A percentile compares a stretch with the other conserved stretches of the same genome.
These are phyloP conservation scores for Penicillium paneum DNA, from an alignment of 2,329 filamentous ascomycete genomes.

Conservation along the genomic window DNA sequence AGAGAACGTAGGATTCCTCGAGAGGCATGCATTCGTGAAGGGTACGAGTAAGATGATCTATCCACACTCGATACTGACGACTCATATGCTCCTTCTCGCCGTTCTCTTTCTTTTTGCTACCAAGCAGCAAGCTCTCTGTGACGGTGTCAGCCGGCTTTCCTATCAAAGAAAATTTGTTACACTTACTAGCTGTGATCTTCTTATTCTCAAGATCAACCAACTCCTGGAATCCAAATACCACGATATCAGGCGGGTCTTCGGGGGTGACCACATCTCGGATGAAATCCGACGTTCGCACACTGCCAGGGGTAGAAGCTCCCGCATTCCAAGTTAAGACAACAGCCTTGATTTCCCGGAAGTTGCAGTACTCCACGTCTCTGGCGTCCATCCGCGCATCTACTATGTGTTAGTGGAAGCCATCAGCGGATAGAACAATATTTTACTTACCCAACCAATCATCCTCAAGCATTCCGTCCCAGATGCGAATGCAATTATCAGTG, in stretches of 20 bases:
- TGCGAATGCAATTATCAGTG: constrained; percentile 75
- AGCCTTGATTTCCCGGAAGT: constrained; percentile 76
- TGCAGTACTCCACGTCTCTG: constrained; percentile 77
- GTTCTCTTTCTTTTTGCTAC: constrained; percentile 76
- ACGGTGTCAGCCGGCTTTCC: constrained; percentile 26
- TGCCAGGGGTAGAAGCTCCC: constrained; percentile 87
- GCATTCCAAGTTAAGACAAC: constrained; percentile 95
- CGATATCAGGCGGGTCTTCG: constrained; percentile 78
- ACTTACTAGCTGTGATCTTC: constrained; percentile 84
- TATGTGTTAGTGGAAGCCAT: constrained; percentile 15
- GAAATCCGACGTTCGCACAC: constrained; percentile 73
- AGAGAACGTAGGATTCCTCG: constrained; percentile 73
- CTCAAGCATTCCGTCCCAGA: constrained; percentile 90
- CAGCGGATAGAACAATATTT: not conserved
- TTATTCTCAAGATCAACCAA: constrained; percentile 98
- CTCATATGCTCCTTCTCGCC: constrained; percentile 82
- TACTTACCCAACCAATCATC: constrained; percentile 80
- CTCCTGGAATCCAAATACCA: constrained; percentile 97
- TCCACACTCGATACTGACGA: constrained; percentile 95
- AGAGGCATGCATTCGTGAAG: constrained; percentile 79
- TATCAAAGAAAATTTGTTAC: constrained; percentile 26
- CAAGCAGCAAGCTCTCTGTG: constrained; percentile 74
- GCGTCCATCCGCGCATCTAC: constrained; percentile 78
- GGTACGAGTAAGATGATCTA: constrained; percentile 78
- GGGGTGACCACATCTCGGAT: constrained; percentile 74